Conservation (phyloP, 495 filamentous ascomycete genomes). For the Oidiodendron maius region DNA sequence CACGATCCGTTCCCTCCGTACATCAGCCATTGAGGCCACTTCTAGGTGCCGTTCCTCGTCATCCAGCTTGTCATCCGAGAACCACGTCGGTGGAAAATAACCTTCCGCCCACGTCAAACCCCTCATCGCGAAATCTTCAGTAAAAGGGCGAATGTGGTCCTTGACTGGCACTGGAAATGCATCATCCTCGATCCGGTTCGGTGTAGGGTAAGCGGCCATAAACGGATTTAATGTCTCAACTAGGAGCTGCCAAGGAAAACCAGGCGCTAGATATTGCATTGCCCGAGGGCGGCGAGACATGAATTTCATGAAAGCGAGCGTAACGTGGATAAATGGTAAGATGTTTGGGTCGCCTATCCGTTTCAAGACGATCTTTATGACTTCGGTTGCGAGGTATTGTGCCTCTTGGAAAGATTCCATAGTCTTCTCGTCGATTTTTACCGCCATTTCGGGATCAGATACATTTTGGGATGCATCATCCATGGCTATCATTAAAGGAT, state of each 20-base stretch:
- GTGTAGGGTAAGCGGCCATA: constrained; percentile 25
- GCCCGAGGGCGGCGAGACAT: constrained; percentile 13
- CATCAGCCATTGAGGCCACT: constrained; percentile 53
- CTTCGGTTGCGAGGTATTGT: constrained; percentile 20
- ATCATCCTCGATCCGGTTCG: constrained; percentile 33
- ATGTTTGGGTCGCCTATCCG: constrained; percentile 22
- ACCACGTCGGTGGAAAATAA: constrained; percentile 68
- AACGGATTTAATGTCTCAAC: constrained; percentile 18
- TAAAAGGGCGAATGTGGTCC: constrained; percentile 56
- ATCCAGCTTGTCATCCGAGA: constrained; percentile 60
- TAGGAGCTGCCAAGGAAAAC: constrained; percentile 18
- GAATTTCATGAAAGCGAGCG: constrained; percentile 18
- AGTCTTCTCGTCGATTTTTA: background rate
- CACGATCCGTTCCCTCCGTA: constrained; percentile 65
- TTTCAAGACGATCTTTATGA: constrained; percentile 9
- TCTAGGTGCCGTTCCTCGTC: constrained; percentile 76
- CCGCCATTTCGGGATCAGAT: constrained; percentile 15
- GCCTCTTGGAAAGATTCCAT: constrained; percentile 11
- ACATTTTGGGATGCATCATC: constrained; percentile 7
- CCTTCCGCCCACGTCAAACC: constrained; percentile 66
- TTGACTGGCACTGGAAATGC: constrained; percentile 50
- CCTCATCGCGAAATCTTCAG: constrained; percentile 78
- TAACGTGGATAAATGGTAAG: constrained; percentile 20
- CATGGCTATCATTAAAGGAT: constrained; percentile 12
- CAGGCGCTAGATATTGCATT: constrained; percentile 13